Evolutionary conservation across 805 yeast genomes (phyloP), one percentile per base, ranked within the genome.

Genomic region (Ogataea henricii): DNA sequence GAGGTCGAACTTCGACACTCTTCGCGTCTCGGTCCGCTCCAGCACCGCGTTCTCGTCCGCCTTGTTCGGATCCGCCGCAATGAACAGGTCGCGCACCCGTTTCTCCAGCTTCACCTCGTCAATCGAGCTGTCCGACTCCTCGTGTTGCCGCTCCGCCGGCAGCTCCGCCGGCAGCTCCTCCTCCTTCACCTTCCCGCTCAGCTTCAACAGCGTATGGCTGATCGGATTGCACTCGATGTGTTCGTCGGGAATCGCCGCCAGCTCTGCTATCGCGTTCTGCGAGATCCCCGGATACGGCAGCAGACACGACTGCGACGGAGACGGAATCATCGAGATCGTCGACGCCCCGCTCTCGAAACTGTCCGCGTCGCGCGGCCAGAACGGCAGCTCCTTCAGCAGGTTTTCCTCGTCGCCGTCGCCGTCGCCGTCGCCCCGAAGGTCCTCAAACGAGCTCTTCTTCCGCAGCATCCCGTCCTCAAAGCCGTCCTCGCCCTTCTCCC

Each of bases 221-320:
- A 90, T 71, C 0, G 96, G 96, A 65, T 89, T 87, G 14, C 76
- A 80, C 23, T 75, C 79, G 35, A 78, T 70, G 0, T 83, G 74
- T 40, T 85, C 90, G 63, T 92, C 97, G 0, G 97, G 92, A 43
- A 91, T 81, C 5, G 87, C 86, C 1, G 95, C 95, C 40, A 90
- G 74, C 58, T 84, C 89, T 35, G 85, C 86, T 39, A 87, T 82
- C 1, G 82, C 85, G 3, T 76, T 78, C n/a, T 73, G 67, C 25
- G 78, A 70, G 43, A 77, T 69, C 12, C 82, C 82, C 14, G 77
- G 76, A 48, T 69, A 73, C 17, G 76, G 69, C 47, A 71, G 57
- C 22, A 68, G 53, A 27, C 63, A 57, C 9, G 72, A 67, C 32
- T 63, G 55, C 23, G 64, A 42, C 6, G 60, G 59, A 3, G 72